Evolutionary conservation across 106 monocot genomes (phyloP).

Genomic region (Hemerocallis citrina): DNA sequence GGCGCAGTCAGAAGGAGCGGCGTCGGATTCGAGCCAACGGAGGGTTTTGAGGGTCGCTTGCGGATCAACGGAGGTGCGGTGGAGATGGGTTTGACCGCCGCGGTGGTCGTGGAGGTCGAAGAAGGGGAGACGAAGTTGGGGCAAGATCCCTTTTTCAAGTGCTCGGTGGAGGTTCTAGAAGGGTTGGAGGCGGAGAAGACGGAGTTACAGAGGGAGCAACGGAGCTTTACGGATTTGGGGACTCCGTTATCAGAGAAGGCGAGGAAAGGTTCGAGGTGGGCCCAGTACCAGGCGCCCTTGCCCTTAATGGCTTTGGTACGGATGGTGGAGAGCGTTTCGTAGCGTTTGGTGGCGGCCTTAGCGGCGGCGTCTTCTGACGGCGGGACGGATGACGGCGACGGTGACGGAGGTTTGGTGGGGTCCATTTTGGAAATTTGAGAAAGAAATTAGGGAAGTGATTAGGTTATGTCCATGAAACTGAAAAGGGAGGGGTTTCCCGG

Average conservation of each 20-base stretch:
- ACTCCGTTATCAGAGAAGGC: slow-evolving; percentile 33
- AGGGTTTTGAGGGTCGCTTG: background rate
- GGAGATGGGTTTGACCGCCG: background rate
- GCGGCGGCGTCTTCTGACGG: background rate
- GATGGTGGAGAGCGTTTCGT: slow-evolving; percentile 20
- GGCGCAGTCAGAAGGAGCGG: slow-evolving; percentile 7
- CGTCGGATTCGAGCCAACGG: background rate
- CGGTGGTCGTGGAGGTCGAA: background rate
- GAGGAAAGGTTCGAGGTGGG: slow-evolving; percentile 47
- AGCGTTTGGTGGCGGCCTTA: background rate
- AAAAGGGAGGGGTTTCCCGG: too few species aligned
- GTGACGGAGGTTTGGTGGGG: too few species aligned
- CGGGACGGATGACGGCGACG: too few species aligned
- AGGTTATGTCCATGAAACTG: too few species aligned
- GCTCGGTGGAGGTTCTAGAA: slow-evolving; percentile 55
- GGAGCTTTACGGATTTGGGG: slow-evolving; percentile 54
- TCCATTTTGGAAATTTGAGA: too few species aligned
- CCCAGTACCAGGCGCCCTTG: slow-evolving; percentile 69
- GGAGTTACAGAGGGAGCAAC: slow-evolving; percentile 50
- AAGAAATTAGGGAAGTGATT: too few species aligned
- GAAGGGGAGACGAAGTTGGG: slow-evolving; percentile 32
- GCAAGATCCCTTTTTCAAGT: slow-evolving; percentile 38
- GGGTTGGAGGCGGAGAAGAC: slow-evolving; percentile 65
- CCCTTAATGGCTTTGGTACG: slow-evolving; percentile 45
- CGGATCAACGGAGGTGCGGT: background rate